Base-by-base conservation (phyloP, 2,329 filamentous ascomycete species). In the Cadophora sp. region DNA sequence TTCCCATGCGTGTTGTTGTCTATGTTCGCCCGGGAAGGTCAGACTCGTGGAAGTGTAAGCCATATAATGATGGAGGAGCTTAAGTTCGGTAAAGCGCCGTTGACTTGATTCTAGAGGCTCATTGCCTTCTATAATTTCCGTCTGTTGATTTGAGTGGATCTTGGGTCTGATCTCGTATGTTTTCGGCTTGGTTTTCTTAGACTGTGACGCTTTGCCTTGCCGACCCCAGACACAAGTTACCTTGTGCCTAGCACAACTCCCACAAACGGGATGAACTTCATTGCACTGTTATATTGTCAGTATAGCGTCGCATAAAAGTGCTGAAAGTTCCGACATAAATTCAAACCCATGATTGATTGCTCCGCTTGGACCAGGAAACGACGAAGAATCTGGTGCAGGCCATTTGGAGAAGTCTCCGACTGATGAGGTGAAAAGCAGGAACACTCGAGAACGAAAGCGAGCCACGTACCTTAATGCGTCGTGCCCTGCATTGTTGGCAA, bases 381-480 rank as follows among this genome's bases (percentile, higher is more conserved):
- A n/a, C n/a, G n/a, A n/a, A n/a, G n/a, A n/a, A n/a, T n/a, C n/a
- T n/a, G n/a, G n/a, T n/a, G 14, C 11, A 16, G 12, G 4, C 12
- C 12, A 16, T 43, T 14, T 43, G 40, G 8, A 43, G 40, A 43
- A 43, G 16, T 43, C 14, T 43, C 40, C 8, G 19, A 64, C 7
- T 11, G 24, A 26, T 22, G 50, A 56, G 7, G 14, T 11, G 5
- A n/a, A 34, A 51, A 40, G 40, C 46, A 29, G 9, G 19, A 60
- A 29, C 29, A 16, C 12, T 16, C 29, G 22, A 53, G 43, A 65
- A 62, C 62, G 62, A 64, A 59, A 48, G 53, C 59, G 53, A 67
- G 60, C 37, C 11, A 63, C 69, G n/a, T 51, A 79, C 77, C 75
- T 78, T 79, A 22, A 79, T 77, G 31, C 77, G 68, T 40, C 77